These are phyloP conservation scores for Populus deltoides DNA, from an alignment of 345 rosid species.

Conservation along the genomic window DNA sequence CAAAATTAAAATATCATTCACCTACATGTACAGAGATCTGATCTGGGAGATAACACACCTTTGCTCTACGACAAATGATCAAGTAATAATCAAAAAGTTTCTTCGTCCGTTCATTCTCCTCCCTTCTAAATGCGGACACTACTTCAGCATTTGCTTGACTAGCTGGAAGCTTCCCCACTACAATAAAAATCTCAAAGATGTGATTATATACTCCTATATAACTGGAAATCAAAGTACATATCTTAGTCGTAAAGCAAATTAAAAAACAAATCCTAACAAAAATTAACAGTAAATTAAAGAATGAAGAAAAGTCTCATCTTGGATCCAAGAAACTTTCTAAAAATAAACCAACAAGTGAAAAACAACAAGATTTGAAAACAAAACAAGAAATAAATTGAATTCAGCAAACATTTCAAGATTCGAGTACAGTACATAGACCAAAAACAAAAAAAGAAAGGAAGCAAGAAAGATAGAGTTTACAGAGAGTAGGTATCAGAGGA, in stretches of 20 bases:
- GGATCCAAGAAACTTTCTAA: background rate
- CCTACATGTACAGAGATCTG: background rate
- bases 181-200: conserved; percentile 12
- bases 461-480: conserved; percentile 27
- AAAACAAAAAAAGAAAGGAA: conserved; percentile 1
- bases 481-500: conserved; percentile 56
- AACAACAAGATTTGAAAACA: background rate
- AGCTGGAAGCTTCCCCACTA: conserved; percentile 73
- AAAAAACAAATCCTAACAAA: background rate
- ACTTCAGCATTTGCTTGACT: conserved; percentile 52
- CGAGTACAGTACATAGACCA: background rate
- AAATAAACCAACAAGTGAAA: background rate
- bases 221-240: too few species aligned
- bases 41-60: conserved; percentile 31
- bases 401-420: background rate
- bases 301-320: background rate
- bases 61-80: conserved; percentile 33
- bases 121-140: conserved; percentile 44
- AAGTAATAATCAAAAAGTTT: conserved; percentile 46
- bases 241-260: too few species aligned
- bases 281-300: background rate
- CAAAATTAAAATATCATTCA: background rate
- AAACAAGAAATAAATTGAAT: background rate
- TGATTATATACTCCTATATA: too few species aligned
- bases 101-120: conserved; percentile 44